phyloP scores from a whole-genome alignment of 2,329 filamentous ascomycete species.

The Nannizzia gypsea region DNA sequence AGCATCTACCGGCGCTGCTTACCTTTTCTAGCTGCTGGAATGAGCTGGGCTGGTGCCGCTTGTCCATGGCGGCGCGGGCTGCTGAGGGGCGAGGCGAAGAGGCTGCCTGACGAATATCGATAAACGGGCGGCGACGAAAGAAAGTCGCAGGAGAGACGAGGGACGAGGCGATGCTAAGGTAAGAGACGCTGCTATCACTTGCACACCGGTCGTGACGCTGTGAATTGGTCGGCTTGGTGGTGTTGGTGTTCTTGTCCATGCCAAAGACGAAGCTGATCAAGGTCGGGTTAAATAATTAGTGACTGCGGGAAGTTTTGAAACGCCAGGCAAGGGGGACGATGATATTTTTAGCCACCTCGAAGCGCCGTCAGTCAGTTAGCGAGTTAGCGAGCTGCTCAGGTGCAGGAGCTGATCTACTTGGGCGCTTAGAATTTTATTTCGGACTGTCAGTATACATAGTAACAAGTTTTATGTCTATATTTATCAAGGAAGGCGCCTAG shows the following conservation, averaged over 20 bases:
- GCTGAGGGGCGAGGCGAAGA: neutral
- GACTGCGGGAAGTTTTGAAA: too few species aligned
- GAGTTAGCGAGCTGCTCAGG: too few species aligned
- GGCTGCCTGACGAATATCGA: conserved; percentile 10
- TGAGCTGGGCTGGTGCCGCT: conserved; percentile 82
- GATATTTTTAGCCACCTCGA: conserved; percentile 1
- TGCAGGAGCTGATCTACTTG: too few species aligned
- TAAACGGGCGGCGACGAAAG: conserved; percentile 20
- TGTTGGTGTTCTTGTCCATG: neutral
- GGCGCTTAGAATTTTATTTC: neutral
- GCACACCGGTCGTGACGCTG: conserved; percentile 3
- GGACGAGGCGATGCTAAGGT: conserved; percentile 23
- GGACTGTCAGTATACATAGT: neutral
- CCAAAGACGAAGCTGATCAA: too few species aligned
- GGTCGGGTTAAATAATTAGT: too few species aligned
- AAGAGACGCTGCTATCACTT: conserved; percentile 9
- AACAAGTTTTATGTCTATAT: neutral
- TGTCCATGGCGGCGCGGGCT: conserved; percentile 55
- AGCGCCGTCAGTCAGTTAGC: neutral
- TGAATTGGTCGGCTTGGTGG: neutral
- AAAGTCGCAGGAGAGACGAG: conserved; percentile 29
- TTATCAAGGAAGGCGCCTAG: neutral
- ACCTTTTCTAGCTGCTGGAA: conserved; percentile 97
- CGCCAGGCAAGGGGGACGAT: too few species aligned
- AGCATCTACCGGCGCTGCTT: neutral